A percentile compares a stretch with the other conserved stretches of the same genome.
Evolutionary conservation across 257 asterid species (phyloP).

Genomic region (Mitragyna speciosa): DNA sequence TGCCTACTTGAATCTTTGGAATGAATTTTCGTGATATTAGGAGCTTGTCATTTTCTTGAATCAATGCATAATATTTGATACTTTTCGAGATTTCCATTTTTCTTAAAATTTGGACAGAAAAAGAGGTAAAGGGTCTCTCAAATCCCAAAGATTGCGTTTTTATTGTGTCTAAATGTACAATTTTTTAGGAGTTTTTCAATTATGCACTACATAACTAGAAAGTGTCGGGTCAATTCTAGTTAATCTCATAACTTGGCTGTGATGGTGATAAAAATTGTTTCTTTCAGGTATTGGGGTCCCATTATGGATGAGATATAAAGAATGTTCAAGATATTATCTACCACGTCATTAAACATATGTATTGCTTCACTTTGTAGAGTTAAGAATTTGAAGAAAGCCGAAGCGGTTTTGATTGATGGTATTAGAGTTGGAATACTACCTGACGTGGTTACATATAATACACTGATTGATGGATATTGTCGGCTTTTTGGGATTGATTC

Average conservation of each 20-base stretch:
- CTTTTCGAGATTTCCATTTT: too few relatives aligned
- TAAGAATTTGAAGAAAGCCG: constrained; percentile 75
- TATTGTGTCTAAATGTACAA: too few relatives aligned
- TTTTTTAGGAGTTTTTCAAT: too few relatives aligned
- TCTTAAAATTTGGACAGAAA: neutral
- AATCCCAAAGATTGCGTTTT: neutral
- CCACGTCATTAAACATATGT: constrained; percentile 74
- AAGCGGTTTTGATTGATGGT: constrained; percentile 72
- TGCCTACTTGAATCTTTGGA: neutral
- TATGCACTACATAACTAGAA: neutral
- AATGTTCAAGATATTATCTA: constrained; percentile 60
- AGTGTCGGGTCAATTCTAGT: neutral
- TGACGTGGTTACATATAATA: constrained; percentile 78
- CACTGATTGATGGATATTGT: constrained; percentile 71
- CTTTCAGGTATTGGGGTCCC: constrained; percentile 40
- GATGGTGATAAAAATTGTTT: neutral
- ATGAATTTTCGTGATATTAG: neutral
- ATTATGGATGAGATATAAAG: constrained; percentile 39
- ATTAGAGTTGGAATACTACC: constrained; percentile 75
- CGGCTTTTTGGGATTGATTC: constrained; percentile 61
- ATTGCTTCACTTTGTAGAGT: constrained; percentile 79
- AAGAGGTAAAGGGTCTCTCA: neutral
- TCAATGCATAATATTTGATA: neutral
- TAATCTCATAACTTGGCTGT: neutral
- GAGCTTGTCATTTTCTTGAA: neutral